Percentiles rank a stretch among this genome's conserved stretches.
Evolutionary conservation across 73 alveolate genomes (phyloP).

Genomic region (Stentor roeselii): DNA sequence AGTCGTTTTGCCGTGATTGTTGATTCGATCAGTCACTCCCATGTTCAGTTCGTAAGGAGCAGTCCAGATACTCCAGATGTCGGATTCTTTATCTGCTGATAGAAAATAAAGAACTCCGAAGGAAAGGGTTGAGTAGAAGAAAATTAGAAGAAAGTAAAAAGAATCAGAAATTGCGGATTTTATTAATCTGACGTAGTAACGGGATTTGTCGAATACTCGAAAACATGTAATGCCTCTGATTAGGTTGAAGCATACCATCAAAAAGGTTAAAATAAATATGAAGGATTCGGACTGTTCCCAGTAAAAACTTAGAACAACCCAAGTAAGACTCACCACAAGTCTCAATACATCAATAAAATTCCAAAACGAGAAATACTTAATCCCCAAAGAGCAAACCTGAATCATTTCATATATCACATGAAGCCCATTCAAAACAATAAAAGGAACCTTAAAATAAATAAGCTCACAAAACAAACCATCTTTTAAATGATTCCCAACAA

Average conservation of each 20-base stretch:
- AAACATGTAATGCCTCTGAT: background rate
- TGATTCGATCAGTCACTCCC: background rate
- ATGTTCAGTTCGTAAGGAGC: background rate
- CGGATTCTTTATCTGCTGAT: background rate
- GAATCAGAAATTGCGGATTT: background rate
- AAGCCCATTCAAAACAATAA: background rate
- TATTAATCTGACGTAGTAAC: background rate
- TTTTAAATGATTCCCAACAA: background rate
- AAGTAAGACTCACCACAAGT: background rate
- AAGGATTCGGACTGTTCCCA: background rate
- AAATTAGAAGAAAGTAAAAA: background rate
- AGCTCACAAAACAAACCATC: background rate
- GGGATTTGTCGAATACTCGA: background rate
- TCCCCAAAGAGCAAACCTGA: background rate
- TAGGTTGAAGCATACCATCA: background rate
- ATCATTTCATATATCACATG: background rate
- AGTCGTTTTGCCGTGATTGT: background rate
- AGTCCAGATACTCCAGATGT: background rate
- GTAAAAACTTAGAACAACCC: background rate
- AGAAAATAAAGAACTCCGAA: constrained; percentile 6
- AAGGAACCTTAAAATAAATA: background rate
- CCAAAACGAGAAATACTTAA: background rate
- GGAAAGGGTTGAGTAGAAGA: background rate
- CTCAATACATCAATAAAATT: background rate
- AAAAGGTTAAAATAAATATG: background rate